Conservation (phyloP, 192 early-diverging fungal species). For the Spizellomyces punctatus region DNA sequence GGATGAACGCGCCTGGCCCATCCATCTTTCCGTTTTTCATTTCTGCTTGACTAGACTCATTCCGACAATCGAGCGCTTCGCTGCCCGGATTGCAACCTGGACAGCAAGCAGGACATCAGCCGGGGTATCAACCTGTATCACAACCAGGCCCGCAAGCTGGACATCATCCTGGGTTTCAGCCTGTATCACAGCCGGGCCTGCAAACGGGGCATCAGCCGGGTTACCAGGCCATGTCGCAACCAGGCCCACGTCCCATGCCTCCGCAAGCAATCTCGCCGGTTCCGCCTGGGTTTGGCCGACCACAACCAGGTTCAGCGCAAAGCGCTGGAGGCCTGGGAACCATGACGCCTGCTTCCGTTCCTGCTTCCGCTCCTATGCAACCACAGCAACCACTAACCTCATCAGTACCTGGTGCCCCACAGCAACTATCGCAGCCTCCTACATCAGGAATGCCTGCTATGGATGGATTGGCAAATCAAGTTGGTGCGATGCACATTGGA, state of each 20-base stretch:
- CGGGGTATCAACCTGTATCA: background rate
- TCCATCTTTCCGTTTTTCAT: background rate
- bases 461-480: slow-evolving; percentile 13
- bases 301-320: no score
- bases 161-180: slow-evolving; percentile 6
- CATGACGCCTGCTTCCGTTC: no score
- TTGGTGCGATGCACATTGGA: slow-evolving; percentile 25
- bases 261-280: no score
- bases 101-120: slow-evolving; percentile 25
- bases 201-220: slow-evolving; percentile 23
- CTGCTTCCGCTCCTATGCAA: background rate
- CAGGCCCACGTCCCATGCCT: background rate
- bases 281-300: no score
- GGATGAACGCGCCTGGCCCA: no score
- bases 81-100: slow-evolving; percentile 2
- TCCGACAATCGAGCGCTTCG: slow-evolving; percentile 4
- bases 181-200: slow-evolving; percentile 15
- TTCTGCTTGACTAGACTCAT: slow-evolving; percentile 1
- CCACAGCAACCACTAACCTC: background rate
- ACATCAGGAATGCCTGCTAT: background rate
- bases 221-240: background rate
- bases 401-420: background rate
- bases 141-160: slow-evolving; percentile 14
- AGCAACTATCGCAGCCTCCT: background rate
- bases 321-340: no score